These are phyloP conservation scores for Talaromyces sp. DNA, from an alignment of 2,329 filamentous ascomycete species.

Conservation along the genomic window DNA sequence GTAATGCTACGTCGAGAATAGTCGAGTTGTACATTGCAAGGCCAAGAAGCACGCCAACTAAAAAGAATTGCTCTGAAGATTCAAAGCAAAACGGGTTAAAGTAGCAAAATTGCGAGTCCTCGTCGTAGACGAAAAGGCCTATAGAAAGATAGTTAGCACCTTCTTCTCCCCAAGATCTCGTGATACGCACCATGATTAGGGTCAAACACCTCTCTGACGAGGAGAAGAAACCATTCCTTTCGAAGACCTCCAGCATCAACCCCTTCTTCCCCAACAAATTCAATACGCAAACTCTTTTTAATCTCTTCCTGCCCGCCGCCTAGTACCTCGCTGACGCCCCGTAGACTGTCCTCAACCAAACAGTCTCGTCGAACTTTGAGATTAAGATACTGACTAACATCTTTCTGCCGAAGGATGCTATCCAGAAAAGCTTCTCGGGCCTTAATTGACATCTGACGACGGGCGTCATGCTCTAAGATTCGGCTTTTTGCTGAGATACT, in stretches of 20 bases:
- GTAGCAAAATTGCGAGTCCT: conserved; percentile 85
- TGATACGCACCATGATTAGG: conserved; percentile 68
- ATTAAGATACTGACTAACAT: conserved; percentile 69
- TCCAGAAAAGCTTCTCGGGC: conserved; percentile 87
- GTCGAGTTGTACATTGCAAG: conserved; percentile 93
- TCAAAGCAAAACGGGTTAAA: conserved; percentile 90
- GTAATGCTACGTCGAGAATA: conserved; percentile 80
- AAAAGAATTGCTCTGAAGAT: conserved; percentile 84
- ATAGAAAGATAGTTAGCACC: background rate
- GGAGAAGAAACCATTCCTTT: conserved; percentile 90
- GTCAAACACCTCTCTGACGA: conserved; percentile 85
- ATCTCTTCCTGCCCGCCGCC: conserved; percentile 76
- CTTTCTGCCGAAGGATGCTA: conserved; percentile 70
- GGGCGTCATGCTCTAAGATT: conserved; percentile 81
- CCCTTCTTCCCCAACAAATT: conserved; percentile 83
- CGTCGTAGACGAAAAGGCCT: conserved; percentile 91
- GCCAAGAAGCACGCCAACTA: conserved; percentile 81
- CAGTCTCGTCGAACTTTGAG: conserved; percentile 77
- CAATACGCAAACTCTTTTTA: conserved; percentile 82
- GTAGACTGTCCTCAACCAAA: conserved; percentile 80
- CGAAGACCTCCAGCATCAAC: conserved; percentile 83
- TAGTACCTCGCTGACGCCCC: conserved; percentile 76
- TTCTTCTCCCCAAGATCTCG: background rate
- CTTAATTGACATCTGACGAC: conserved; percentile 81
- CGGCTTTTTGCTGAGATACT: conserved; percentile 90